Evolutionary conservation across 1,284 basidiomycete genomes (phyloP), one percentile per base, ranked within the genome.

Genomic region (Sporisorium exsertum): DNA sequence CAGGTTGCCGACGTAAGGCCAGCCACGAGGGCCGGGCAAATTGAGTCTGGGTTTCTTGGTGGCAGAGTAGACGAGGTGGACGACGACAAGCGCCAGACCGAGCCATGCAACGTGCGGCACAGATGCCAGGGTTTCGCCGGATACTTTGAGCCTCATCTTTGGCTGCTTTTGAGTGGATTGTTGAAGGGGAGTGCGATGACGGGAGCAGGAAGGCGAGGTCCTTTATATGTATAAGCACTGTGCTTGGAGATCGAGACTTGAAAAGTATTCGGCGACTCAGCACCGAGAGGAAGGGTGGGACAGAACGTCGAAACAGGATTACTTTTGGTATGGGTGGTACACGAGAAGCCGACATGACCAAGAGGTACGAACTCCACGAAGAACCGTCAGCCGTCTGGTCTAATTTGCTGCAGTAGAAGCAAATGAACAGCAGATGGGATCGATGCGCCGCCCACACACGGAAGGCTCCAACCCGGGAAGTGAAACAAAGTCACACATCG

Each of bases 1-100:
- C 12, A 76, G 59, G 51, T 69, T 76, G 15, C 73, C 73, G 9
- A 76, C 64, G 42, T 72, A 64, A 10, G 73, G 73, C 64, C 62
- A 72, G 6, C 64, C 64, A 0, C 60, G 57, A 1, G 73, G 73
- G 1, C 73, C 73, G 10, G 73, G 64, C 1, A 76, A 64, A 5
- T 57, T 27, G 58, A 76, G 60, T 50, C 69, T 72, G 49, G 64
- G 37, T 12, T 57, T 58, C n/a, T 53, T 64, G 2, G 59, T 49
- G 42, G 32, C n/a, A 5, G 54, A 35, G 52, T 70, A 71, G 37
- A 60, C 47, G 8, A 60, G 40, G 1, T 67, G 65, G n/a, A 33
- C 56, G 3, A 63, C 51, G 22, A 63, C 33, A 12, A 69, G 52
- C 13, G 56, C 55, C 22, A 62, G 29, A 2, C 45, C 52, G 18